These are phyloP conservation scores for Chalciporus sphaerocephalus DNA, from an alignment of 768 basidiomycete genomes.

Conservation along the genomic window DNA sequence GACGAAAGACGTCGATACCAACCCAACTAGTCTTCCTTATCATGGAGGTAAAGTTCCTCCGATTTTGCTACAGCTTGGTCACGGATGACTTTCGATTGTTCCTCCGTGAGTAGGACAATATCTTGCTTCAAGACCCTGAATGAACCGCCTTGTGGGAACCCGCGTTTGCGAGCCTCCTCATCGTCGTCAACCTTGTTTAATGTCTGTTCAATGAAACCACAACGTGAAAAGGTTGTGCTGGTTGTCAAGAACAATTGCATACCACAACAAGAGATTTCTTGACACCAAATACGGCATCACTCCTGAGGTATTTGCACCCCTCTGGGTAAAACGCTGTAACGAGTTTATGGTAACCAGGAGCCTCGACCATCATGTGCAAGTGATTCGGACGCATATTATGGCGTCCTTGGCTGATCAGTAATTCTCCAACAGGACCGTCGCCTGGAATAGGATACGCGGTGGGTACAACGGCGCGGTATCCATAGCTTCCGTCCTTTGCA, in stretches of 20 bases:
- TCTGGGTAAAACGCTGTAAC: slow-evolving; percentile 72
- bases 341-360: slow-evolving; percentile 69
- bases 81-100: slow-evolving; percentile 35
- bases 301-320: slow-evolving; percentile 59
- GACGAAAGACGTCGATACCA: neutral
- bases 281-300: slow-evolving; percentile 80
- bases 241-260: slow-evolving; percentile 23
- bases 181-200: slow-evolving; percentile 52
- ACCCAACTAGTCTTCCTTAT: slow-evolving; percentile 1
- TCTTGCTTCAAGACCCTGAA: slow-evolving; percentile 48
- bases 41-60: neutral
- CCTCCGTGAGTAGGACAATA: slow-evolving; percentile 42
- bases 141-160: slow-evolving; percentile 41
- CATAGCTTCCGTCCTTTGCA: slow-evolving; percentile 58
- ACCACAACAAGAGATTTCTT: slow-evolving; percentile 76
- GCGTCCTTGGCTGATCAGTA: slow-evolving; percentile 53
- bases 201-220: slow-evolving; percentile 34
- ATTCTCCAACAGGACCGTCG: slow-evolving; percentile 69
- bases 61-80: slow-evolving; percentile 13
- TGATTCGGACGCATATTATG: slow-evolving; percentile 81
- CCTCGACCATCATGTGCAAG: slow-evolving; percentile 68
- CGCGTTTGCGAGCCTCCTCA: slow-evolving; percentile 48
- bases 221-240: neutral
- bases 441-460: slow-evolving; percentile 71
- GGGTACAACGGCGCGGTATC: slow-evolving; percentile 68